These are phyloP conservation scores for Yarrowia sp. DNA, from an alignment of 805 yeast species.

Conservation along the genomic window DNA sequence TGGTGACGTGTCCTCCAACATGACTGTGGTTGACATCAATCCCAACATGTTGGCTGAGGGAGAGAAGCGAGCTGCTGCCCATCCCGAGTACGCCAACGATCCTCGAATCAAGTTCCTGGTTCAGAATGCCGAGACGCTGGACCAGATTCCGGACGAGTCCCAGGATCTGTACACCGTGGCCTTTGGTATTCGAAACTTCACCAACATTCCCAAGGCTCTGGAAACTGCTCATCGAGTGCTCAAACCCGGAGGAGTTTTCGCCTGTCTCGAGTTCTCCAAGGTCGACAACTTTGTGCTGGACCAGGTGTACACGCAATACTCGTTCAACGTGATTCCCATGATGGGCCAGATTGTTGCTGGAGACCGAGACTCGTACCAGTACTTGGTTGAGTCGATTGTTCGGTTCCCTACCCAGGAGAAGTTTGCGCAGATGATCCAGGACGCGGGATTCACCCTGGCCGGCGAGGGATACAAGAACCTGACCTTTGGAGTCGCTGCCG, in stretches of 20 bases:
- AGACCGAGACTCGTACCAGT: conserved; percentile 94
- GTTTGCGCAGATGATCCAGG: conserved; percentile 85
- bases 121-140: conserved; percentile 90
- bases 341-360: conserved; percentile 95
- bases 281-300: conserved; percentile 78
- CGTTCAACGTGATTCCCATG: conserved; percentile 80
- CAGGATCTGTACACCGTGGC: conserved; percentile 96
- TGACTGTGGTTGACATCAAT: conserved; percentile 93
- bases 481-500: conserved; percentile 93
- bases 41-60: conserved; percentile 96
- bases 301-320: conserved; percentile 78
- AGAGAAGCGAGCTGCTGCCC: conserved; percentile 60
- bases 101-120: conserved; percentile 74
- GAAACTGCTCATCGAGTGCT: conserved; percentile 93
- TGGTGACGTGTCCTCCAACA: conserved; percentile 69
- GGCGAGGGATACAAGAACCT: conserved; percentile 90
- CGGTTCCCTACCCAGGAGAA: conserved; percentile 89
- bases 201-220: conserved; percentile 89
- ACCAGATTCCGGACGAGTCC: conserved; percentile 75
- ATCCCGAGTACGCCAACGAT: conserved; percentile 59
- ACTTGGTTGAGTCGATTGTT: conserved; percentile 89
- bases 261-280: conserved; percentile 91
- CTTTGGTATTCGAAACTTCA: conserved; percentile 95
- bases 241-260: conserved; percentile 97
- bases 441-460: conserved; percentile 91